Evolutionary conservation across 164 flowering plant genomes (phyloP).

Genomic region (Piper longum): DNA sequence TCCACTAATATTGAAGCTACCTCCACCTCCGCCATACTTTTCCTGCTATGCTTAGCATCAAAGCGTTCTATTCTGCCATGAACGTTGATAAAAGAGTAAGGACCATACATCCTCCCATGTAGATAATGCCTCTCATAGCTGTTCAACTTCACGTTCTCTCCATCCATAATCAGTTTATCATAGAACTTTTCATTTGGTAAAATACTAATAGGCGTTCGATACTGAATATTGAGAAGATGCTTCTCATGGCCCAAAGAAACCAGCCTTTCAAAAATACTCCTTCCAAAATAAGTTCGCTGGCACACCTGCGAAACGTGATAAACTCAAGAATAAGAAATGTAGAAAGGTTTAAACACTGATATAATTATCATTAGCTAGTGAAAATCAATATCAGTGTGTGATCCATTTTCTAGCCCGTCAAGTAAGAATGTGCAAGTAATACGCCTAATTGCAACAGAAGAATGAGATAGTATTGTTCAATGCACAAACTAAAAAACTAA

Average conservation of each 20-base stretch:
- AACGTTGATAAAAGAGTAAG: conserved; percentile 33
- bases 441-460: background rate
- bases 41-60: conserved; percentile 12
- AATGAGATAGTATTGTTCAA: background rate
- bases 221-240: conserved; percentile 34
- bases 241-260: conserved; percentile 19
- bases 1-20: conserved; percentile 17
- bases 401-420: background rate
- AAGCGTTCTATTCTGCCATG: conserved; percentile 17
- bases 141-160: conserved; percentile 13
- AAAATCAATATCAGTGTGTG: background rate
- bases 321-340: background rate
- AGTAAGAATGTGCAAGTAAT: background rate
- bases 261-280: conserved; percentile 36
- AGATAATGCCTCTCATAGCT: conserved; percentile 18
- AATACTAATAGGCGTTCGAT: conserved; percentile 31
- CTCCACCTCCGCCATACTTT: conserved; percentile 28
- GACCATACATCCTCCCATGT: conserved; percentile 24
- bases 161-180: conserved; percentile 18
- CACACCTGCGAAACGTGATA: conserved; percentile 8
- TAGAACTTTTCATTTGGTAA: conserved; percentile 42
- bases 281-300: conserved; percentile 20
- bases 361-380: background rate
- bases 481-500: background rate
- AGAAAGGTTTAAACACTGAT: background rate